Evolutionary conservation across 1,139 yeast genomes (phyloP).

Genomic region (Suhomyces bolitotheri): DNA sequence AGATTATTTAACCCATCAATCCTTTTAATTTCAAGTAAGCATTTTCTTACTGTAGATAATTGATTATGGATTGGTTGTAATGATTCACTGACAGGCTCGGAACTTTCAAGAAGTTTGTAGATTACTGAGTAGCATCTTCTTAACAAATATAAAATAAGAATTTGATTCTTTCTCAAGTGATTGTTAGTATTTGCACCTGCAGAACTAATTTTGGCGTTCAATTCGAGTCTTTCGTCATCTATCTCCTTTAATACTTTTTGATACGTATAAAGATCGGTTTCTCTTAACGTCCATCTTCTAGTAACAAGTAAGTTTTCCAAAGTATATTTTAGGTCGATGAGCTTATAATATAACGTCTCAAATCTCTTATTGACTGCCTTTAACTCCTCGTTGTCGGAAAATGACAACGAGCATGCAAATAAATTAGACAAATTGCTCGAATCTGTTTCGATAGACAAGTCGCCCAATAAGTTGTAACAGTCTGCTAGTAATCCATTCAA

Average conservation of each 20-base stretch:
- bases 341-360: conserved; percentile 32
- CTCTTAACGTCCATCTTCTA: conserved; percentile 95
- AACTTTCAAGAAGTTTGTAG: conserved; percentile 82
- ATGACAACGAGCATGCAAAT: conserved; percentile 20
- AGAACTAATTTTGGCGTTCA: conserved; percentile 27
- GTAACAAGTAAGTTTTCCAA: conserved; percentile 83
- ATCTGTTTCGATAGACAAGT: conserved; percentile 61
- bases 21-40: conserved; percentile 83
- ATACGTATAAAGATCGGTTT: conserved; percentile 84
- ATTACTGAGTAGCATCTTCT: conserved; percentile 89
- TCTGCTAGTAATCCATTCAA: conserved; percentile 77
- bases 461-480: conserved; percentile 72
- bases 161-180: conserved; percentile 46
- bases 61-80: conserved; percentile 92
- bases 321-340: conserved; percentile 66
- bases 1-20: conserved; percentile 87
- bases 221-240: conserved; percentile 64
- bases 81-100: conserved; percentile 94
- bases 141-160: conserved; percentile 71
- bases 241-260: conserved; percentile 71
- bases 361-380: conserved; percentile 17
- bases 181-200: conserved; percentile 17
- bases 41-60: conserved; percentile 83
- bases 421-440: conserved; percentile 27
- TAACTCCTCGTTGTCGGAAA: conserved; percentile 8